Evolutionary conservation across 2,329 filamentous ascomycete genomes (phyloP).

Genomic region (Calcarisporium arbuscula): DNA sequence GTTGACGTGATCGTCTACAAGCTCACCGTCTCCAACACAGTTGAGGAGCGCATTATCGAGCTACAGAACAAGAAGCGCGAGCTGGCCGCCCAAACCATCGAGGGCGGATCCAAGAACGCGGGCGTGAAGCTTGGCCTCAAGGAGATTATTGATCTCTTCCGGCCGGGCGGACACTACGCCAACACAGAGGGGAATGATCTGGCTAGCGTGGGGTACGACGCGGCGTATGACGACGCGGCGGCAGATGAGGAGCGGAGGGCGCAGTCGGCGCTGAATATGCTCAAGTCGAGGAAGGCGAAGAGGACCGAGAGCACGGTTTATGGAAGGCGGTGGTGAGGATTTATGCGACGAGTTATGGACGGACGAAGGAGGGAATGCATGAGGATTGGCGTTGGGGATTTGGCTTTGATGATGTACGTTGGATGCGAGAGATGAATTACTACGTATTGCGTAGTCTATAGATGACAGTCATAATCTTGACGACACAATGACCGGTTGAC

Average conservation of each 20-base stretch:
- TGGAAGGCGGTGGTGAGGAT: slow-evolving; percentile 32
- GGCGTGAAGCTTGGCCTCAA: slow-evolving; percentile 82
- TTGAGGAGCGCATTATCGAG: slow-evolving; percentile 91
- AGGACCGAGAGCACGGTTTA: slow-evolving; percentile 33
- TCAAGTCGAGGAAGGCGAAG: slow-evolving; percentile 20
- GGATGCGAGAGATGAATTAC: no score
- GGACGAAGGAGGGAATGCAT: no score
- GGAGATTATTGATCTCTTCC: slow-evolving; percentile 89
- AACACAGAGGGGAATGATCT: slow-evolving; percentile 24
- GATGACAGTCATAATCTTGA: no score
- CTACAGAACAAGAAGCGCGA: slow-evolving; percentile 91
- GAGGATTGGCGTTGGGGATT: no score
- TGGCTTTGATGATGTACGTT: no score
- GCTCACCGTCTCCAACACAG: slow-evolving; percentile 76
- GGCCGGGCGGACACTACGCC: slow-evolving; percentile 46
- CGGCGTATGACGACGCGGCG: slow-evolving; percentile 4
- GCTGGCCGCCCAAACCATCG: slow-evolving; percentile 86
- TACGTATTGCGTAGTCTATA: no score
- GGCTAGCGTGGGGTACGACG: slow-evolving; percentile 5
- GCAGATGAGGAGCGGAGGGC: slow-evolving; percentile 14
- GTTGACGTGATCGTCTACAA: slow-evolving; percentile 94
- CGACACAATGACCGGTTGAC: no score
- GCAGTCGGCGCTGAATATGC: slow-evolving; percentile 15
- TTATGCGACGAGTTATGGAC: no score
- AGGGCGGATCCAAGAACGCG: slow-evolving; percentile 66